A percentile compares a stretch with the other conserved stretches of the same genome.
Evolutionary conservation across 106 monocot species (phyloP).

Genomic region (Phalaenopsis aphrodite): DNA sequence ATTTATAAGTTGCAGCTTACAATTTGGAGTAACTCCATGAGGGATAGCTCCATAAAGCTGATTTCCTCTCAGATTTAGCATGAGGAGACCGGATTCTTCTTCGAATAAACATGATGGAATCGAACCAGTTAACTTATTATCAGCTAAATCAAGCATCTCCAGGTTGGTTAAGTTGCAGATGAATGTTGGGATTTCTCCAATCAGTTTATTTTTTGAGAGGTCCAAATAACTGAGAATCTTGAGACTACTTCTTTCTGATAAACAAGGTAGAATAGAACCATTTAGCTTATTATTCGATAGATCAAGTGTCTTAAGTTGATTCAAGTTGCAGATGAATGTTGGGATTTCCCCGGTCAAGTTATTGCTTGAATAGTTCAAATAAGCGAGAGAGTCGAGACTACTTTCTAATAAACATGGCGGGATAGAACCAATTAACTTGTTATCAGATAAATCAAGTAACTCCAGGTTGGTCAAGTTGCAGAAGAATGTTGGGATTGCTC

Average conservation of each 20-base stretch:
- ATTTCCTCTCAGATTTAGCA: no score
- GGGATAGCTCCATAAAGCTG: no score
- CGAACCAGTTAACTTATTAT: conserved; percentile 5
- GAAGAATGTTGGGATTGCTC: conserved; percentile 62
- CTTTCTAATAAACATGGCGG: conserved; percentile 36
- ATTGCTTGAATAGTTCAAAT: not conserved
- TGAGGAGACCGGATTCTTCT: no score
- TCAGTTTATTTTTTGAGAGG: no score
- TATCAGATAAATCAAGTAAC: not conserved
- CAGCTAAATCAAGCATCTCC: no score
- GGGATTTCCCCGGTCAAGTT: conserved; percentile 23
- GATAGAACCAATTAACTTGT: conserved; percentile 38
- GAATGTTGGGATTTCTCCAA: no score
- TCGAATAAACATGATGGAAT: conserved; percentile 36
- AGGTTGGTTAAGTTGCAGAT: no score
- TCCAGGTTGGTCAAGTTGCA: conserved; percentile 20
- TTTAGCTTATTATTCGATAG: no score
- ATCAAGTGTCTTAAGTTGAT: no score
- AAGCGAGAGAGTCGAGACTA: conserved; percentile 24
- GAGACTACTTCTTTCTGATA: not conserved
- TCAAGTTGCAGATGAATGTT: conserved; percentile 33
- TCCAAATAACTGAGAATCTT: no score
- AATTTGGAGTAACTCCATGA: no score
- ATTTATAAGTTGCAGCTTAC: no score
- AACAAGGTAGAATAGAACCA: conserved; percentile 40